phyloP scores from a whole-genome alignment of 805 yeast species.

The Allodekkera sacchari region DNA sequence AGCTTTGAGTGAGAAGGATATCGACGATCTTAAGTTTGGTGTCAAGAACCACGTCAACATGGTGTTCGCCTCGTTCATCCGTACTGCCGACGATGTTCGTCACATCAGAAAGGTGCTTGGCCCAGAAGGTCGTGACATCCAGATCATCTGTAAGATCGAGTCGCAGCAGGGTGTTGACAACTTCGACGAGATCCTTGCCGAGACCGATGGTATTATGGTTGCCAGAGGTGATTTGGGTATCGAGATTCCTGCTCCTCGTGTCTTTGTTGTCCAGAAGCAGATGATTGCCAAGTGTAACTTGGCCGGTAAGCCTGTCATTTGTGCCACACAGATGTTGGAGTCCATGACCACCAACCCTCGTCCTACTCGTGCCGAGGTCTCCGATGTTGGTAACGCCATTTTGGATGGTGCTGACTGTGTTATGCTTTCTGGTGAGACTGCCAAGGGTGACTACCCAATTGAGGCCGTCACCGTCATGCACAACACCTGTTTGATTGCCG shows the following conservation, averaged over 20 bases:
- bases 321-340: conserved; percentile 99
- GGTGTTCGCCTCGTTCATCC: conserved; percentile 97
- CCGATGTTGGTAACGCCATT: conserved; percentile 98
- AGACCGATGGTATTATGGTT: conserved; percentile 99
- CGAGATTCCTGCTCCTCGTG: conserved; percentile 98
- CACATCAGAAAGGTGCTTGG: conserved; percentile 93
- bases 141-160: conserved; percentile 96
- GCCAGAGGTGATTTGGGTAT: conserved; percentile 99
- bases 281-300: conserved; percentile 98
- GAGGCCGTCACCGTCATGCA: conserved; percentile 99
- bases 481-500: conserved; percentile 93
- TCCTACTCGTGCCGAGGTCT: conserved; percentile 99
- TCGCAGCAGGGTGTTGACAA: conserved; percentile 99
- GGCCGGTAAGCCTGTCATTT: conserved; percentile 98
- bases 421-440: conserved; percentile 99
- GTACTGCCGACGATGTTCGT: conserved; percentile 83
- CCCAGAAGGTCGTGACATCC: conserved; percentile 93
- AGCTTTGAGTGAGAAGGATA: conserved; percentile 95
- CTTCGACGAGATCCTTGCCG: conserved; percentile 90
- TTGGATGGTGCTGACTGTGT: conserved; percentile 99
- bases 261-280: conserved; percentile 97
- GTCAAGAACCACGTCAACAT: conserved; percentile 96
- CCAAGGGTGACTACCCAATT: conserved; percentile 97
- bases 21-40: conserved; percentile 86
- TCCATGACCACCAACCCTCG: conserved; percentile 99